Conservation (phyloP, 257 asterid genomes). For the Solanum lycopersicoides region DNA sequence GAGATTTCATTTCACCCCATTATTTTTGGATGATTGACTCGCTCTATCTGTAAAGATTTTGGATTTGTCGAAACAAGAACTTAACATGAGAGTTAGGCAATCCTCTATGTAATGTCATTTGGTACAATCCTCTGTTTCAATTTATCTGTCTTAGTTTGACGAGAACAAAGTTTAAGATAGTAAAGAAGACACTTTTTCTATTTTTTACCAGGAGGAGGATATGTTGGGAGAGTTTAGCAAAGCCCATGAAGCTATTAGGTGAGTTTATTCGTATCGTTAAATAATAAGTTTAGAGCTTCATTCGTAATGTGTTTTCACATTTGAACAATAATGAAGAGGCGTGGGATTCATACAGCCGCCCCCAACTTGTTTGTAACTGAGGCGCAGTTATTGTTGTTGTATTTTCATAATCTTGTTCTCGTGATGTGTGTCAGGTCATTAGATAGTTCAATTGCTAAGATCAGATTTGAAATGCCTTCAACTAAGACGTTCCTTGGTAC, state of each 20-base stretch:
- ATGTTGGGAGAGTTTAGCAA: constrained; percentile 31
- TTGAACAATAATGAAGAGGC: not conserved
- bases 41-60: not conserved
- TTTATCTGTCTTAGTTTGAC: not conserved
- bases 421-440: constrained; percentile 21
- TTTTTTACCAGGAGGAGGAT: constrained; percentile 20
- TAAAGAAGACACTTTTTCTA: not conserved
- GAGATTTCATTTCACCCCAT: not conserved
- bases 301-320: not conserved
- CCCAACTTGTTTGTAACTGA: not conserved
- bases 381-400: not conserved
- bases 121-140: not conserved
- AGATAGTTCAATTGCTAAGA: constrained; percentile 41
- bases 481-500: constrained; percentile 12
- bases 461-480: constrained; percentile 48
- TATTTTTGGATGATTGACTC: not conserved
- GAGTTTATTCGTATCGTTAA: constrained; percentile 10
- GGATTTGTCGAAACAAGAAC: not conserved
- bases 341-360: fast-evolving
- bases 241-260: constrained; percentile 50
- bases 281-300: not conserved
- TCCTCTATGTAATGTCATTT: not conserved
- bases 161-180: not conserved
- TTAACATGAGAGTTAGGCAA: not conserved
- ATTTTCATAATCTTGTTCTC: not conserved